phyloP scores from a whole-genome alignment of 331 rosid species.

The Quercus tomentella region DNA sequence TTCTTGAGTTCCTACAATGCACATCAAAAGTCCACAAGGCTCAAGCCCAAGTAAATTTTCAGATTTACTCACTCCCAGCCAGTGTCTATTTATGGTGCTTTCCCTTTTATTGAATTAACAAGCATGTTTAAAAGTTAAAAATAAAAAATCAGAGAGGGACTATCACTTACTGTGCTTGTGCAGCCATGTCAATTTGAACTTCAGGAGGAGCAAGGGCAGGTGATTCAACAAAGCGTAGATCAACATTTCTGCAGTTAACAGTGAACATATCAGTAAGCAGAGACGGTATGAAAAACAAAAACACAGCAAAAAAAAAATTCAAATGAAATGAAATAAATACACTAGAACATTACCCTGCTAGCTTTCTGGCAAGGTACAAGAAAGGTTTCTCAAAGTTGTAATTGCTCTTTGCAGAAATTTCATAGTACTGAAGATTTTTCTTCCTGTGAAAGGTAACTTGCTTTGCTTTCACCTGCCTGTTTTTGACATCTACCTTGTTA shows the following conservation, averaged over 20 bases:
- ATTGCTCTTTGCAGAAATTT: slow-evolving; percentile 49
- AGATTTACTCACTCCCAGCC: too few relatives aligned
- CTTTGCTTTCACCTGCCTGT: slow-evolving; percentile 47
- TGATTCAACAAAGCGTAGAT: slow-evolving; percentile 31
- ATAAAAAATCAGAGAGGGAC: background rate
- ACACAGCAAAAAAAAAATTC: background rate
- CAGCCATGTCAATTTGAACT: slow-evolving; percentile 34
- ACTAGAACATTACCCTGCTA: slow-evolving; percentile 32
- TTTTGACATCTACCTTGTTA: slow-evolving; percentile 47
- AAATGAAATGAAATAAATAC: background rate
- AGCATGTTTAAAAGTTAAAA: too few relatives aligned
- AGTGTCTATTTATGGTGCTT: too few relatives aligned
- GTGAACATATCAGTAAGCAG: background rate
- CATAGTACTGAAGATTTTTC: slow-evolving; percentile 46
- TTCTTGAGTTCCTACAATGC: too few relatives aligned
- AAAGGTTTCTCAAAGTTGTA: slow-evolving; percentile 52
- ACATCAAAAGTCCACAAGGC: too few relatives aligned
- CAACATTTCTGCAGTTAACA: slow-evolving; percentile 12
- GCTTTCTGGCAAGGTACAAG: slow-evolving; percentile 48
- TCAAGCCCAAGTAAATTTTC: too few relatives aligned
- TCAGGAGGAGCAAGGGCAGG: slow-evolving; percentile 50
- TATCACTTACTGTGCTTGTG: slow-evolving; percentile 31
- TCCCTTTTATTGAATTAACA: too few relatives aligned
- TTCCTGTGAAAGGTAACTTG: slow-evolving; percentile 48
- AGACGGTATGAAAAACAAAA: background rate